These are phyloP conservation scores for Citrus hindsii DNA, from an alignment of 345 rosid genomes.

Conservation along the genomic window DNA sequence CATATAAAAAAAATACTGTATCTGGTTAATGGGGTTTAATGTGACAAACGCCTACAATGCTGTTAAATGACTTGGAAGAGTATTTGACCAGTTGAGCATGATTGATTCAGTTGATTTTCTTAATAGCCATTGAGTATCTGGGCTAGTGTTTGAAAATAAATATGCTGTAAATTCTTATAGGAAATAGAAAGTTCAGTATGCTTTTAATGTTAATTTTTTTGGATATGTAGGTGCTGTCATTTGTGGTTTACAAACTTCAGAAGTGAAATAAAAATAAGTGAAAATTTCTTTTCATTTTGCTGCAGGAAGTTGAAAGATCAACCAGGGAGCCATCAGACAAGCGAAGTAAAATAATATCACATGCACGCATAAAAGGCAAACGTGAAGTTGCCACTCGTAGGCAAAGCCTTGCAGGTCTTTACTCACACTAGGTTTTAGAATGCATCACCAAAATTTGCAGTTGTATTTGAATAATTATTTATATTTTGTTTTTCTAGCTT, in stretches of 20 bases:
- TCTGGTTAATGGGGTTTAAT: not conserved
- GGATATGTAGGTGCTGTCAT: not conserved
- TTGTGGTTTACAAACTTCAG: not conserved
- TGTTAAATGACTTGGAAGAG: not conserved
- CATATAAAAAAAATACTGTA: no score
- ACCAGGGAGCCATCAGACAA: constrained; percentile 25
- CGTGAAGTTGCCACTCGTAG: constrained; percentile 36
- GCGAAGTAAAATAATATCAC: constrained; percentile 24
- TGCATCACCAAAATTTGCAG: not conserved
- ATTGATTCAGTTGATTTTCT: not conserved
- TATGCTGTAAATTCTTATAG: not conserved
- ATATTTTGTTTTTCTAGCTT: constrained; percentile 29
- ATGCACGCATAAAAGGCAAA: constrained; percentile 31
- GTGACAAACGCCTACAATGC: not conserved
- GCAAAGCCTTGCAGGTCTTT: constrained; percentile 85
- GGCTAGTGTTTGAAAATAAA: not conserved
- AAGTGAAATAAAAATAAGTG: not conserved
- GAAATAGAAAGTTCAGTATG: not conserved
- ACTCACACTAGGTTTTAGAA: constrained; percentile 17
- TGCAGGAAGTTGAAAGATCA: constrained; percentile 37
- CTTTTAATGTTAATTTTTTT: not conserved
- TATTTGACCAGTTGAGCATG: not conserved
- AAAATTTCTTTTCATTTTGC: constrained; percentile 11
- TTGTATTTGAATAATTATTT: constrained; percentile 6
- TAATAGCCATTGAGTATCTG: not conserved